Evolutionary conservation across 192 early-diverging fungal species (phyloP).

Genomic region (Podila epicladia): DNA sequence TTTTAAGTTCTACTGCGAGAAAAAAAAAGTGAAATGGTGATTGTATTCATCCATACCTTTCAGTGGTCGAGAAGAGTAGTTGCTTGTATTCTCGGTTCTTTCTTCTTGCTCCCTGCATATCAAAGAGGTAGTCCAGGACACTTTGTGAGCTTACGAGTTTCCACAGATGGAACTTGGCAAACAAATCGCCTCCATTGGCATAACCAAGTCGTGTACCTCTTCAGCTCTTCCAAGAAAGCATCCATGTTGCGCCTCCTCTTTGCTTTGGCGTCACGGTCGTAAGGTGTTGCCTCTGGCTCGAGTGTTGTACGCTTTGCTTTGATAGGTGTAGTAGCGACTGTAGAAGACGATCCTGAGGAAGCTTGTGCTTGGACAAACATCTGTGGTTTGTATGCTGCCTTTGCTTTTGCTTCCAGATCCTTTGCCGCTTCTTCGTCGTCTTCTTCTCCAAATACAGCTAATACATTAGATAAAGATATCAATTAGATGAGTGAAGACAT

Average conservation of each 20-base stretch:
- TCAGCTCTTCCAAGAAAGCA: slow-evolving; percentile 85
- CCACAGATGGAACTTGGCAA: no score
- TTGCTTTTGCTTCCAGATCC: slow-evolving; percentile 25
- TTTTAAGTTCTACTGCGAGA: background rate
- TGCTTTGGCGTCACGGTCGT: slow-evolving; percentile 54
- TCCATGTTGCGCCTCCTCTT: slow-evolving; percentile 85
- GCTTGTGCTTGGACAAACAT: slow-evolving; percentile 25
- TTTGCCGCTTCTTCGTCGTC: slow-evolving; percentile 37
- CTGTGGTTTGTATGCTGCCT: slow-evolving; percentile 49
- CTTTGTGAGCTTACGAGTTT: background rate
- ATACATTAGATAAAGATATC: background rate
- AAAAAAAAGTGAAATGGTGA: slow-evolving; percentile 11
- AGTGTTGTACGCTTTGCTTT: slow-evolving; percentile 37
- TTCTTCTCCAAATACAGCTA: slow-evolving; percentile 58
- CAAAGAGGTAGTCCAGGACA: background rate
- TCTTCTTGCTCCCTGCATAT: slow-evolving; percentile 70
- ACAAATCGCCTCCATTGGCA: no score
- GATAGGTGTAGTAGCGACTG: background rate
- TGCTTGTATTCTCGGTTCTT: slow-evolving; percentile 56
- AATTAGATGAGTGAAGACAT: background rate
- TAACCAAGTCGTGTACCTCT: slow-evolving; percentile 52
- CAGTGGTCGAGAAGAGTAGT: slow-evolving; percentile 49
- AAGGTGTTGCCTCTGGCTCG: slow-evolving; percentile 42
- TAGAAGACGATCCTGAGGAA: background rate
- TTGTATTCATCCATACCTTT: slow-evolving; percentile 15